Base-by-base conservation (phyloP, 805 yeast species). In the Dipodascopsis tothii region DNA sequence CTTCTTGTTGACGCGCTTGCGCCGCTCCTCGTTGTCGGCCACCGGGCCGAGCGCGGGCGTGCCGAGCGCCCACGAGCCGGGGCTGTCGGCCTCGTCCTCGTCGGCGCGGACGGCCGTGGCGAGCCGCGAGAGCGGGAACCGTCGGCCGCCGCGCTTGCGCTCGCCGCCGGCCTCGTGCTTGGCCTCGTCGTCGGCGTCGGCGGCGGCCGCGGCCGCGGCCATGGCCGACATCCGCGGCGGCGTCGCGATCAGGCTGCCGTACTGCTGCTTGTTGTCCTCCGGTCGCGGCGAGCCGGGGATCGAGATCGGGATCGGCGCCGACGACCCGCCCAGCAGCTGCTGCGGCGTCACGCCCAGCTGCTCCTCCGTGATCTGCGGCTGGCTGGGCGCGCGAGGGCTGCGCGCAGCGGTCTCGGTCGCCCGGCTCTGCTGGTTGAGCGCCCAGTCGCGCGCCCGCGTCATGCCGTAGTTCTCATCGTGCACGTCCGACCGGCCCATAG, bases 171-270 rank as follows among this genome's bases (percentile, higher is more conserved):
- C n/a, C 14, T 27, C n/a, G 32, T n/a, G n/a, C 32, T 27, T 11
- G 9, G 36, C 22, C 36, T 33, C 11, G 36, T 11, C 11, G 11
- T 16, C 7, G 11, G 36, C 11, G 14, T 33, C n/a, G 51, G 41
- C n/a, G 53, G 54, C 4, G 55, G 51, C 16, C 43, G 37, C 21
- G 17, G 37, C 17, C 42, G 35, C 16, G 33, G 6, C 16, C 43
- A 40, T 7, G 5, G 38, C 5, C 3, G 21, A 21, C 23, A 14
- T n/a, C 3, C 35, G n/a, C 3, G 54, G 51, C 25, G 54, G 54
- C 1, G 54, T 48, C 22, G 54, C 53, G 27, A 49, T 30, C 38
- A 49, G 14, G 34, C 51, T 46, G 6, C 51, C 54, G 20, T 48
- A 50, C 19, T n/a, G 16, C 23, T 36, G 43, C 21, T 22, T 17